Conservation (phyloP, 352 stramenopile genomes). For the Hyaloperonospora arabidopsidis region DNA sequence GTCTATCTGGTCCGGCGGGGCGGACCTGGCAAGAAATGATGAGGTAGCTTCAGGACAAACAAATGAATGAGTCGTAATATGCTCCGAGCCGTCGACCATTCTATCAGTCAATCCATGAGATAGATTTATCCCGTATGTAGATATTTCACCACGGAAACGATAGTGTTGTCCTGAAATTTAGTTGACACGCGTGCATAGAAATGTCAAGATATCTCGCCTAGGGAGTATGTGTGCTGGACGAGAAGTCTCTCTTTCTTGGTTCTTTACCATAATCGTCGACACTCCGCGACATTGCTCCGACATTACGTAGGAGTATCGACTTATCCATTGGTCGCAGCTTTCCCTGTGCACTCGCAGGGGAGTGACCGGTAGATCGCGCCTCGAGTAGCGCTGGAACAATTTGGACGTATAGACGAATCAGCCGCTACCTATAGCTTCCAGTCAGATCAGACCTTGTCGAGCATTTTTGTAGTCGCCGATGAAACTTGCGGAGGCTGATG, state of each 20-base stretch:
- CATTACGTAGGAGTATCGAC: too few relatives aligned
- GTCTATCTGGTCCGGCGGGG: neutral
- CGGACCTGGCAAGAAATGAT: neutral
- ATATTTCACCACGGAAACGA: neutral
- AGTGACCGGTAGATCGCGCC: neutral
- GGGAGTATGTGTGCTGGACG: neutral
- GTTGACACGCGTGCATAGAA: neutral
- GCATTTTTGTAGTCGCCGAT: neutral
- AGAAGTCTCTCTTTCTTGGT: constrained; percentile 1
- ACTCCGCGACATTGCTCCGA: neutral
- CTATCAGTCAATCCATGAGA: neutral
- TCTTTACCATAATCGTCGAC: neutral
- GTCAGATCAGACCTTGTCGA: neutral
- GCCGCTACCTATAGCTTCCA: neutral
- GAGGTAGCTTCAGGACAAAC: neutral
- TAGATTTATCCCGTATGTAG: neutral
- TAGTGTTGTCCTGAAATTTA: neutral
- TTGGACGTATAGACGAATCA: neutral
- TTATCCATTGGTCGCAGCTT: too few relatives aligned
- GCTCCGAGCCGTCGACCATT: neutral
- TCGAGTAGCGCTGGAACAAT: neutral
- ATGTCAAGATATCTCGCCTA: neutral
- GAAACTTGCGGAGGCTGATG: neutral
- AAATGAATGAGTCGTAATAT: neutral
- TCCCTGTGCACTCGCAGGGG: neutral